phyloP scores from a whole-genome alignment of 148 eudicot genomes.

The Camellia granthamiana region DNA sequence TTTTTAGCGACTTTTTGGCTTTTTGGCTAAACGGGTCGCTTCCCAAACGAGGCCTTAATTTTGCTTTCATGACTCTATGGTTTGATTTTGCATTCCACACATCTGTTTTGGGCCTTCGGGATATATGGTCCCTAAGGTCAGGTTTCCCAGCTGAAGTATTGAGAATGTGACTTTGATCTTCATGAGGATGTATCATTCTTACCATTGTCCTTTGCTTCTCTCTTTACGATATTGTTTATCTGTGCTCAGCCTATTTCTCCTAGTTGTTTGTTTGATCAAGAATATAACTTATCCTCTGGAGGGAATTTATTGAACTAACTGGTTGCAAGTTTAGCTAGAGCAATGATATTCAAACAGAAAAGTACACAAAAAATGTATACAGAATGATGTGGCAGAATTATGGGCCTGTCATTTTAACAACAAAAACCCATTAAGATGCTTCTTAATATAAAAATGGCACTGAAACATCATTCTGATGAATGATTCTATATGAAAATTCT shows the following conservation, averaged over 20 bases:
- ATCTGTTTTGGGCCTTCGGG: background rate
- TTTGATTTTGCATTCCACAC: background rate
- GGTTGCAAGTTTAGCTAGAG: background rate
- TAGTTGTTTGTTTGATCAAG: background rate
- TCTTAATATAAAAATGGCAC: no score
- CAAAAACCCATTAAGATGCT: no score
- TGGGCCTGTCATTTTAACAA: no score
- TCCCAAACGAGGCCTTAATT: no score
- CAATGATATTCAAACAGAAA: no score
- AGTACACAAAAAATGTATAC: no score
- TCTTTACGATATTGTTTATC: background rate
- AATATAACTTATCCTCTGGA: background rate
- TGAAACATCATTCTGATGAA: no score
- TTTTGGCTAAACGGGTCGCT: no score
- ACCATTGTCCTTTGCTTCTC: background rate
- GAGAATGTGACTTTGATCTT: background rate
- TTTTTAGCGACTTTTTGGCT: no score
- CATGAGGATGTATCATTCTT: background rate
- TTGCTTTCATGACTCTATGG: constrained; percentile 1
- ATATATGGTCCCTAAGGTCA: background rate
- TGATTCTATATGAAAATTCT: no score
- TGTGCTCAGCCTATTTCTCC: background rate
- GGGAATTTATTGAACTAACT: background rate
- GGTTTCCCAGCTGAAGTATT: background rate
- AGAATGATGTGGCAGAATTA: no score